These are phyloP conservation scores for Coelastrella sp. DNA, from an alignment of 139 green algal species.

Conservation along the genomic window DNA sequence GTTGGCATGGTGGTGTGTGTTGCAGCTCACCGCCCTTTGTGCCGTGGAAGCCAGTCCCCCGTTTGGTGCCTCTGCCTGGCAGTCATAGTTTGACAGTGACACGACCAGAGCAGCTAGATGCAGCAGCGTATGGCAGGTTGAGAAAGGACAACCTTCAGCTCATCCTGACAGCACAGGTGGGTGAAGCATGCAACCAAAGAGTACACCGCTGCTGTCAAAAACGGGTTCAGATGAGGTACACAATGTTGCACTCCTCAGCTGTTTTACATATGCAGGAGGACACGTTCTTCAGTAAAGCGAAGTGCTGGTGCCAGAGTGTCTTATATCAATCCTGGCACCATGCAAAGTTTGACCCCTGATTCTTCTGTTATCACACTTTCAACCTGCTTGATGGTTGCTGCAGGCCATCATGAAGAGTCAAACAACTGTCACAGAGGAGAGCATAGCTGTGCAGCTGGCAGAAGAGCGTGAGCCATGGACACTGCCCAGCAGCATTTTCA, in stretches of 20 bases:
- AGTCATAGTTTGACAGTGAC: slow-evolving; percentile 74
- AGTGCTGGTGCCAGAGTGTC: too few relatives aligned
- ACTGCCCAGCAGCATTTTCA: slow-evolving; percentile 79
- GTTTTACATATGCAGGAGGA: too few relatives aligned
- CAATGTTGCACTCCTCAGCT: too few relatives aligned
- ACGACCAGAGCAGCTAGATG: slow-evolving; percentile 58
- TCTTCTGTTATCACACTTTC: too few relatives aligned
- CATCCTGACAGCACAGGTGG: slow-evolving; percentile 53
- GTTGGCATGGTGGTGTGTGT: neutral
- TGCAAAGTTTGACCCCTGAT: too few relatives aligned
- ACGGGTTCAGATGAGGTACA: too few relatives aligned
- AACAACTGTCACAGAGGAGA: slow-evolving; percentile 64
- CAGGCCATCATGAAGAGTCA: slow-evolving; percentile 72
- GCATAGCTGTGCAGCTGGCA: slow-evolving; percentile 53
- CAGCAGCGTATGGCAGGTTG: slow-evolving; percentile 72
- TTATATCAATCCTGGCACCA: too few relatives aligned
- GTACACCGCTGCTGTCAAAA: too few relatives aligned
- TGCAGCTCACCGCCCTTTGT: slow-evolving; percentile 71
- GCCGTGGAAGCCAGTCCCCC: slow-evolving; percentile 77
- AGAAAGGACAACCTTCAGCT: slow-evolving; percentile 80
- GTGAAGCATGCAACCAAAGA: too few relatives aligned
- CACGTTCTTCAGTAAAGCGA: too few relatives aligned
- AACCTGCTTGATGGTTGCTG: too few relatives aligned
- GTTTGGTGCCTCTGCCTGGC: slow-evolving; percentile 75
- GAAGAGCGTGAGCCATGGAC: slow-evolving; percentile 74